Evolutionary conservation across 176 grass and related monocot genomes (phyloP).

Genomic region (Triticum timopheevii): DNA sequence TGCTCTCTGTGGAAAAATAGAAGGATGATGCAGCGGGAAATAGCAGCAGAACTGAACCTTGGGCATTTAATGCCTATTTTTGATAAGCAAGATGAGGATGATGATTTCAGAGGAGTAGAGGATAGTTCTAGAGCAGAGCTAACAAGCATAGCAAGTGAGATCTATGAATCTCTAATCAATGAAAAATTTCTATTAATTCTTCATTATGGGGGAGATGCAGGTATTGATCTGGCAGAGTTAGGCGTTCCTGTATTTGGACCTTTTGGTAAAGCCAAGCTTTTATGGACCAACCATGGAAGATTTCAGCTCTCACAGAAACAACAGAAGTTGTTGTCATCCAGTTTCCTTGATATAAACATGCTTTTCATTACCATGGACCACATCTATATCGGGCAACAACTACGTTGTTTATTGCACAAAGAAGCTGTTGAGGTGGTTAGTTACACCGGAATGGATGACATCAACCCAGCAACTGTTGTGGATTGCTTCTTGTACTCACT

Average conservation of each 20-base stretch:
- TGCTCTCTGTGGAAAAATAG: constrained; percentile 23
- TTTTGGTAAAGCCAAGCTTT: not conserved
- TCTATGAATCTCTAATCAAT: not conserved
- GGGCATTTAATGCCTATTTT: not conserved
- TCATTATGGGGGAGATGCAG: not conserved
- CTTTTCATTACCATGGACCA: not conserved
- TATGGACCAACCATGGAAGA: not conserved
- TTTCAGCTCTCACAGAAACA: not conserved
- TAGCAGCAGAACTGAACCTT: not conserved
- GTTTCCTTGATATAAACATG: too few relatives aligned
- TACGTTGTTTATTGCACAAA: not conserved
- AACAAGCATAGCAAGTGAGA: not conserved
- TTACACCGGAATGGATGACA: not conserved
- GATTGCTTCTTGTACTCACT: not conserved
- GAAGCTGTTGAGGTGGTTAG: not conserved
- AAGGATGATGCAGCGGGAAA: not conserved
- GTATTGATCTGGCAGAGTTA: not conserved
- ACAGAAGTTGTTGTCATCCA: too few relatives aligned
- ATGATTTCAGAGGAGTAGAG: not conserved
- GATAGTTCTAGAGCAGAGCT: not conserved
- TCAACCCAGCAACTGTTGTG: not conserved
- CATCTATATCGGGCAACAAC: not conserved
- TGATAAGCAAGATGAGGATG: not conserved
- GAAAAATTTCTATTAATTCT: not conserved
- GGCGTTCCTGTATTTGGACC: not conserved